A percentile compares a stretch with the other conserved stretches of the same genome.
These are phyloP conservation scores for Albugo laibachii DNA, from an alignment of 352 stramenopile species.

Conservation along the genomic window DNA sequence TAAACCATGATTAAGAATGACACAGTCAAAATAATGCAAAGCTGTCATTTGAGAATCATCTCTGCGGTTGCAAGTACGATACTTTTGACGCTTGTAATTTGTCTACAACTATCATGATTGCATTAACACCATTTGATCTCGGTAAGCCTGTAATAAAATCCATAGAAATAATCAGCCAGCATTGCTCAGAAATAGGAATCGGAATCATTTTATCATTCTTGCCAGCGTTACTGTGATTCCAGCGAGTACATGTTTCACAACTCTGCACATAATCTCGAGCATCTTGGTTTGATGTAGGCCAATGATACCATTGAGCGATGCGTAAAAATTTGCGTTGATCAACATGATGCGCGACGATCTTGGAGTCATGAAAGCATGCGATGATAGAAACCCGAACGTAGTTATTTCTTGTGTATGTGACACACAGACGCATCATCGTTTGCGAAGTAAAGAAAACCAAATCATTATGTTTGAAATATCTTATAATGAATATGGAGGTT, in stretches of 20 bases:
- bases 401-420: too few species aligned
- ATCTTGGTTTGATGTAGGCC: conserved; percentile 4
- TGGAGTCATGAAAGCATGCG: conserved; percentile 1
- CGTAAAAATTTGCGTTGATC: background rate
- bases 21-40: background rate
- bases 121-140: conserved; percentile 8
- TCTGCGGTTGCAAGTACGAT: background rate
- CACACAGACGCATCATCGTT: too few species aligned
- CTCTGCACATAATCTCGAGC: conserved; percentile 7
- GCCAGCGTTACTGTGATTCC: conserved; percentile 9
- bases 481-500: conserved; percentile 1
- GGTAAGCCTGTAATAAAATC: conserved; percentile 12
- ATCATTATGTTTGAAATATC: too few species aligned
- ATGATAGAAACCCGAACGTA: background rate
- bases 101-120: conserved; percentile 4
- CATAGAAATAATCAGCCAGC: conserved; percentile 12
- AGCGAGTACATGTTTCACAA: conserved; percentile 11
- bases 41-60: conserved; percentile 1
- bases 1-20: background rate
- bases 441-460: too few species aligned
- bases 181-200: conserved; percentile 7
- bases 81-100: background rate
- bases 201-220: conserved; percentile 11
- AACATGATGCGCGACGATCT: conserved; percentile 2
- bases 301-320: conserved; percentile 5